Percentiles rank a stretch among this genome's conserved stretches.
Evolutionary conservation across 768 basidiomycete species (phyloP).

Genomic region (Rubroboletus satanas): DNA sequence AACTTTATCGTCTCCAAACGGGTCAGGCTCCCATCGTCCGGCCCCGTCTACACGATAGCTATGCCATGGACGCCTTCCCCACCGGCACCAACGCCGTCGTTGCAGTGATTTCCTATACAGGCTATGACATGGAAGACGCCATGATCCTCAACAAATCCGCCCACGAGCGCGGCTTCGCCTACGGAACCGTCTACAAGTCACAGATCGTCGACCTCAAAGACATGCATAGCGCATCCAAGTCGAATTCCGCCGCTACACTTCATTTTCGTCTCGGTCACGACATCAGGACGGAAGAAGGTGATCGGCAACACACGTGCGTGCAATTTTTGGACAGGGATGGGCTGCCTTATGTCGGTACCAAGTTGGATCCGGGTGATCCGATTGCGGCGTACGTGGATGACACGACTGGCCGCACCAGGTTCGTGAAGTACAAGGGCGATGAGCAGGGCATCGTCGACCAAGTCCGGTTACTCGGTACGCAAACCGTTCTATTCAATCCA

Average conservation of each 20-base stretch:
- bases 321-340: constrained; percentile 78
- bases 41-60: constrained; percentile 84
- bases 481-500: neutral
- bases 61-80: constrained; percentile 98
- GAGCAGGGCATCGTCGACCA: constrained; percentile 87
- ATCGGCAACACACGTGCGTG: constrained; percentile 39
- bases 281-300: constrained; percentile 51
- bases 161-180: constrained; percentile 95
- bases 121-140: constrained; percentile 99
- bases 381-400: constrained; percentile 89
- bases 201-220: constrained; percentile 89
- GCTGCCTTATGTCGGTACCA: constrained; percentile 71
- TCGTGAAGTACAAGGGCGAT: constrained; percentile 96
- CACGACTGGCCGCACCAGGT: constrained; percentile 72
- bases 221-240: constrained; percentile 61
- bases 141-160: constrained; percentile 99
- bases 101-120: constrained; percentile 99
- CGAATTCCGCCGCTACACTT: constrained; percentile 55
- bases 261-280: constrained; percentile 89
- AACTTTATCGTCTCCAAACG: constrained; percentile 92
- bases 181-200: constrained; percentile 95
- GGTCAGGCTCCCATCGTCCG: constrained; percentile 95
- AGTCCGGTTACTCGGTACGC: constrained; percentile 82
- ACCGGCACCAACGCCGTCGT: constrained; percentile 98
- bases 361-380: constrained; percentile 68